Base-by-base conservation (phyloP, 345 rosid genomes). In the Melaleuca alternifolia region DNA sequence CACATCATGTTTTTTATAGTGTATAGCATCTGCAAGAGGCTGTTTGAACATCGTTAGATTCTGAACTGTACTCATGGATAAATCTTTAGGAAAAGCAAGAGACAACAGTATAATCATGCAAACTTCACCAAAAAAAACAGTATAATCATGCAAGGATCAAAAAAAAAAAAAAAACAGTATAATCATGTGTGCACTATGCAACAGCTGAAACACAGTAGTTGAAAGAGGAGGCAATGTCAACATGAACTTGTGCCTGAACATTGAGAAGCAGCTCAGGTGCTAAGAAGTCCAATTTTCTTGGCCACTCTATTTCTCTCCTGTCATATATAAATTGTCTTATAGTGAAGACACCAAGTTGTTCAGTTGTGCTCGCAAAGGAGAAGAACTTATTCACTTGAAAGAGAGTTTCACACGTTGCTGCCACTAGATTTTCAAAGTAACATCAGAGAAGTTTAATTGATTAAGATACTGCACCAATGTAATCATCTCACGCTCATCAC, bases 11-110 rank as follows among this genome's bases (percentile, higher is more conserved):
- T 97, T 92, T 87, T 95, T 95, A 87, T 96, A 97, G 85, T 93
- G 87, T 87, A 97, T 94, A 77, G 99, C 99, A 91, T 97, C 99
- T 86, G 97, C 95, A 90, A 95, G 91, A 77, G 98, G 99, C 99
- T 97, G 95, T 87, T 86, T 10, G 87, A 88, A 85, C 88, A 71
- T 85, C 51, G 92, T 89, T 76, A 90, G 81, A 44, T 71, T 37
- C 81, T 37, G 81, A 71, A 71, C 81, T 10, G 37, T 41, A 37
- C 48, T 18, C 4, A 71, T 9, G 26, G 48, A 41, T 20, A 33
- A 71, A 71, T 71, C 79, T 71, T 41, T 18, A 71, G 48, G 79
- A 37, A 62, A 71, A 71, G 18, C 79, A 37, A 71, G 79, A 37
- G 11, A 71, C 37, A 71, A 71, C 79, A 37, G 5, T 18, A 37